phyloP scores from a whole-genome alignment of 495 filamentous ascomycete species.

The Talaromyces borbonicus region DNA sequence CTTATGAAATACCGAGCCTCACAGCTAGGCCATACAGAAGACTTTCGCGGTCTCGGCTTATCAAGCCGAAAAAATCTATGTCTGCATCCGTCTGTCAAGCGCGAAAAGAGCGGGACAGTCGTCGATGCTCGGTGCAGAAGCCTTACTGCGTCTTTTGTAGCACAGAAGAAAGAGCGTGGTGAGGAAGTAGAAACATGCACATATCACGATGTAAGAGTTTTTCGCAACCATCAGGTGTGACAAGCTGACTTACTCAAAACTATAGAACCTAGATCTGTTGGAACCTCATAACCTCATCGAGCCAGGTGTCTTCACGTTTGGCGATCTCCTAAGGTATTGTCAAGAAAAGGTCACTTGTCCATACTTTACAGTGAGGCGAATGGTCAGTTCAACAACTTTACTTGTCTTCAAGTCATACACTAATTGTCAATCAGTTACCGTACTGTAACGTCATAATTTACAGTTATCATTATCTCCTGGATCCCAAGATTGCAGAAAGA shows the following conservation, averaged over 20 bases:
- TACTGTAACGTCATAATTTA: slow-evolving; percentile 99
- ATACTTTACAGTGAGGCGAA: slow-evolving; percentile 89
- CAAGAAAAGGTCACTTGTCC: slow-evolving; percentile 95
- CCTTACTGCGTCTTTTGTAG: slow-evolving; percentile 92
- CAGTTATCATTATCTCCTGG: slow-evolving; percentile 95
- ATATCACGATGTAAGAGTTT: slow-evolving; percentile 71
- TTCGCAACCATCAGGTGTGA: neutral
- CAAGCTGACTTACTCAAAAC: slow-evolving; percentile 12
- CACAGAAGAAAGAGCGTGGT: slow-evolving; percentile 88
- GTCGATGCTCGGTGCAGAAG: slow-evolving; percentile 94
- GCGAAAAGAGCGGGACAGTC: slow-evolving; percentile 86
- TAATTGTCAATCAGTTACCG: slow-evolving; percentile 42
- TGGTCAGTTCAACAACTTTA: slow-evolving; percentile 56
- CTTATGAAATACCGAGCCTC: slow-evolving; percentile 90
- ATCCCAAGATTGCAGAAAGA: slow-evolving; percentile 95
- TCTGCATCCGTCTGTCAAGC: slow-evolving; percentile 87
- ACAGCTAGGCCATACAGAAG: slow-evolving; percentile 77
- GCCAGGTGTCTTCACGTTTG: slow-evolving; percentile 92
- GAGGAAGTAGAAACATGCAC: slow-evolving; percentile 90
- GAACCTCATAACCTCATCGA: slow-evolving; percentile 92
- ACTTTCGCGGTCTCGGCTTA: slow-evolving; percentile 83
- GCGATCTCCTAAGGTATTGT: slow-evolving; percentile 75
- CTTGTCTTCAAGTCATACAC: neutral
- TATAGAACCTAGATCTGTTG: slow-evolving; percentile 80
- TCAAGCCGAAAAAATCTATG: slow-evolving; percentile 97